Conservation (phyloP, 345 rosid species). For the Eucalyptus caleyi region DNA sequence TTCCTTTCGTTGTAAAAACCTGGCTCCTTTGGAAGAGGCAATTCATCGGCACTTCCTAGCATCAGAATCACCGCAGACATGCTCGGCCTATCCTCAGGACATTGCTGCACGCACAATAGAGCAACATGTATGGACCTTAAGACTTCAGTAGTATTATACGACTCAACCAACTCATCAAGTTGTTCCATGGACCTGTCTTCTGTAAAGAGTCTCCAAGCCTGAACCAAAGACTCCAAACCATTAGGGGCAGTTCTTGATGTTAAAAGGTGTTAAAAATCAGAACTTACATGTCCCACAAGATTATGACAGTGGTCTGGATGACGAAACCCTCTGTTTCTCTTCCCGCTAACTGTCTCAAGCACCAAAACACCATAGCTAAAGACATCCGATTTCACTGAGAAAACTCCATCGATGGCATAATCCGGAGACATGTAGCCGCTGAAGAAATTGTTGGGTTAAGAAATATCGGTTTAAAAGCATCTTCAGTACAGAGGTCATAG, state of each 20-base stretch:
- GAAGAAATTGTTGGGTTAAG: neutral
- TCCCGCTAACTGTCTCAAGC: conserved; percentile 18
- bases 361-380: conserved; percentile 25
- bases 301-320: neutral
- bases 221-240: neutral
- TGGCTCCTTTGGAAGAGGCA: conserved; percentile 25
- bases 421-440: conserved; percentile 26
- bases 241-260: neutral
- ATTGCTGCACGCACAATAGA: conserved; percentile 26
- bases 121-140: conserved; percentile 19
- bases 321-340: conserved; percentile 14
- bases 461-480: neutral
- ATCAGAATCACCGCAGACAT: conserved; percentile 23
- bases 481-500: neutral
- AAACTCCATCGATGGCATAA: conserved; percentile 19
- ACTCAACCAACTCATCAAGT: neutral
- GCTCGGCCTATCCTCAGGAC: conserved; percentile 27
- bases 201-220: conserved; percentile 27
- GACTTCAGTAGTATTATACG: neutral
- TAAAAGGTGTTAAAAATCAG: neutral
- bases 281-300: conserved; percentile 11
- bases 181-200: conserved; percentile 11
- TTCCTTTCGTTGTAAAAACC: conserved; percentile 14
- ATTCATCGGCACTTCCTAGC: conserved; percentile 14
- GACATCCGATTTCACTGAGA: conserved; percentile 27